phyloP scores from a whole-genome alignment of 805 yeast species.

The Yamadazyma ubonensis region DNA sequence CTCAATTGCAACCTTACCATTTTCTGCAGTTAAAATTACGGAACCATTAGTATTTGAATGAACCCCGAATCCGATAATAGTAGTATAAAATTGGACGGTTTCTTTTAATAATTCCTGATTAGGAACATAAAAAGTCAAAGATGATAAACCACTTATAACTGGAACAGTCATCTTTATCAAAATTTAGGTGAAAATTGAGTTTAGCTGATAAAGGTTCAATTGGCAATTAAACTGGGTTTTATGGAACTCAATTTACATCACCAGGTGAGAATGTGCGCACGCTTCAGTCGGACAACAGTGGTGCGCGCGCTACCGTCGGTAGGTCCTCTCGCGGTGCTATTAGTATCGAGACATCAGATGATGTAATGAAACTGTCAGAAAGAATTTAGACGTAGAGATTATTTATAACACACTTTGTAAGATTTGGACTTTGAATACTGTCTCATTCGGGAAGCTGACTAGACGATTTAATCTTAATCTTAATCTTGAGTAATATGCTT shows the following conservation, averaged over 20 bases:
- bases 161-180: constrained; percentile 26
- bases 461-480: too few relatives aligned
- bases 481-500: too few relatives aligned
- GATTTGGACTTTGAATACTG: too few relatives aligned
- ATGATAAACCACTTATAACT: constrained; percentile 57
- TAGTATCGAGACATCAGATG: constrained; percentile 2
- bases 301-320: constrained; percentile 5
- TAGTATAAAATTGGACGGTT: constrained; percentile 58
- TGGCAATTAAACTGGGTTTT: constrained; percentile 3
- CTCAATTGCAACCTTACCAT: constrained; percentile 22
- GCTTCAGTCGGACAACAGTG: constrained; percentile 7
- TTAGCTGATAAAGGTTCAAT: not conserved
- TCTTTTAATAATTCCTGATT: constrained; percentile 40
- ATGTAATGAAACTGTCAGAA: not conserved
- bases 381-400: not conserved
- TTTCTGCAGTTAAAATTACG: constrained; percentile 23
- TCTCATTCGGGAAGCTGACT: too few relatives aligned
- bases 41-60: constrained; percentile 20
- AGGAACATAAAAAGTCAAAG: constrained; percentile 53
- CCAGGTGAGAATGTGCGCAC: constrained; percentile 7
- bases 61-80: constrained; percentile 35
- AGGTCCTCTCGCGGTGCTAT: not conserved
- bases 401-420: too few relatives aligned
- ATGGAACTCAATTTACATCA: constrained; percentile 6
- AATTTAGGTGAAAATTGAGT: not conserved